A percentile compares a stretch with the other conserved stretches of the same genome.
Conservation (phyloP, 2,329 filamentous ascomycete genomes). For the Fusarium goolgardi region DNA sequence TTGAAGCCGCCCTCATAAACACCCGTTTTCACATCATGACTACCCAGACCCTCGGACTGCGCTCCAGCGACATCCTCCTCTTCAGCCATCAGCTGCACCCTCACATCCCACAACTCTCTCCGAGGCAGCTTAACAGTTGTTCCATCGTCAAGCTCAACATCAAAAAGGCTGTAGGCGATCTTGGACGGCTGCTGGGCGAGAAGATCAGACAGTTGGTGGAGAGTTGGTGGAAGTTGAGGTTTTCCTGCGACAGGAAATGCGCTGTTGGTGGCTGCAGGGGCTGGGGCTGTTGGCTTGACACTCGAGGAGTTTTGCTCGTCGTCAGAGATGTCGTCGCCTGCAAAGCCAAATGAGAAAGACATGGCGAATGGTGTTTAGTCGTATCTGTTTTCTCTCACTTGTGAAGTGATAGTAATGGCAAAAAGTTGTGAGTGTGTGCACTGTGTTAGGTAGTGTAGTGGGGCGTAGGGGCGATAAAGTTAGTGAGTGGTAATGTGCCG, state of each 20-base stretch:
- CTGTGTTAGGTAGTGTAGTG: slow-evolving; percentile 44
- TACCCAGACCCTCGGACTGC: slow-evolving; percentile 64
- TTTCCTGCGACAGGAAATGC: slow-evolving; percentile 73
- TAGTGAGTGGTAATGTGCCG: slow-evolving; percentile 4
- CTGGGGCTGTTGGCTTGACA: slow-evolving; percentile 37
- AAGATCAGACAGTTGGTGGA: slow-evolving; percentile 63
- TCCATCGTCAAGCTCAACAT: slow-evolving; percentile 68
- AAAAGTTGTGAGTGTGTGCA: slow-evolving; percentile 44
- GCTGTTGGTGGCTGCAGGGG: slow-evolving; percentile 42
- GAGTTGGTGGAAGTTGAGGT: slow-evolving; percentile 66
- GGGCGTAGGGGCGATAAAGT: slow-evolving; percentile 26
- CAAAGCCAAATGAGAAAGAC: slow-evolving; percentile 71
- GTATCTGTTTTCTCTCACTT: not conserved
- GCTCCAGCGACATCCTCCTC: slow-evolving; percentile 60
- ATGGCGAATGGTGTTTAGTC: slow-evolving; percentile 40
- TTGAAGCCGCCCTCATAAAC: slow-evolving; percentile 91
- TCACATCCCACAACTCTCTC: slow-evolving; percentile 83
- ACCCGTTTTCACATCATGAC: slow-evolving; percentile 81
- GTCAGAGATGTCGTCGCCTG: slow-evolving; percentile 71
- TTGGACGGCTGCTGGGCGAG: slow-evolving; percentile 75
- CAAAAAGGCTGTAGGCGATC: slow-evolving; percentile 74
- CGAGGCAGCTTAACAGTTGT: slow-evolving; percentile 70
- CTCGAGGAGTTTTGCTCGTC: slow-evolving; percentile 49
- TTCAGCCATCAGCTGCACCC: slow-evolving; percentile 83
- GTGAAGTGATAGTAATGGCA: slow-evolving; percentile 1